Evolutionary conservation across 106 monocot genomes (phyloP), one percentile per base, ranked within the genome.

Genomic region (Vanilla planifolia): DNA sequence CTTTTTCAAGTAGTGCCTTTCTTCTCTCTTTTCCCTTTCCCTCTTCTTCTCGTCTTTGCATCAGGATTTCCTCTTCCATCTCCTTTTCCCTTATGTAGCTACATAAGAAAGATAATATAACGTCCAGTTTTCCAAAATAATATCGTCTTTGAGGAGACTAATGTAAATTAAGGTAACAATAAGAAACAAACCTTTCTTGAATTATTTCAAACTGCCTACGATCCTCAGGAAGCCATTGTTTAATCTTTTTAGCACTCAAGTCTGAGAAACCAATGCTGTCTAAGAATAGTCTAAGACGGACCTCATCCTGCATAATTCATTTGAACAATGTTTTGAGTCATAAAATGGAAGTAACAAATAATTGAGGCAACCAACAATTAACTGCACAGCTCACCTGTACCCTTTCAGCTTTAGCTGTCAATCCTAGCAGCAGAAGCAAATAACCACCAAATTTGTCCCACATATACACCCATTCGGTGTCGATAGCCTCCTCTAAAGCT

Each of bases 401-500:
- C 41, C 84, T 63, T 67, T 96, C 96, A 52, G 96, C 96, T 72
- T 91, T 96, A 29, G 96, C 90, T 69, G 96, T 96, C 70, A 96
- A 81, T 34, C 96, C 96, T 68, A 96, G 84, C 66, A 96, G 77
- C 81, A 96, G 96, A 77, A 96, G 91, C 65, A 96, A 79, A 77
- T 96, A 96, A 25, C 96, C 96, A 51, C 96, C 96, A 75, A 96
- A 96, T 35, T 87, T 96, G 52, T 96, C 96, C 96, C 96, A 96
- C 96, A 96, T 96, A 58, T 91, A 96, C 1, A 96, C 96, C 96
- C 96, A 96, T 35, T 96, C 96, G 21, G 96, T 96, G 55, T 96
- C 96, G 60, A 96, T 96, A 64, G 96, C 96, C 74, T 96, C 96
- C 71, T 96, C 96, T 48, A 96, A 68, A 66, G 96, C 96, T 50